Conservation (phyloP, 441 rosid species). For the Aquilaria agallochum region DNA sequence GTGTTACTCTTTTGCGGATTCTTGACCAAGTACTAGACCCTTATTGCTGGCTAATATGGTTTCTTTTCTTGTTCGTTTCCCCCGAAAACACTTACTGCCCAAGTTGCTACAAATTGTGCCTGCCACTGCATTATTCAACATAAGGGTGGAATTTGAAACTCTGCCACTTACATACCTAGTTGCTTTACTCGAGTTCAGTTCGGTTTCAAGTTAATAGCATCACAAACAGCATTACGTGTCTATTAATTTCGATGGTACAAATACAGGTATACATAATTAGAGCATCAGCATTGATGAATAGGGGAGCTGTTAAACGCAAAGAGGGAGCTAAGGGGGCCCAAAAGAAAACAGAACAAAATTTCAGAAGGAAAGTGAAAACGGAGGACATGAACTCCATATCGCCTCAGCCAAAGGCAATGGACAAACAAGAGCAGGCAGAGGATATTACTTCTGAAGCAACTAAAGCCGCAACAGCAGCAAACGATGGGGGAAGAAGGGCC, state of each 20-base stretch:
- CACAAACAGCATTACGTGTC: not conserved
- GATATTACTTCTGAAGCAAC: too few species aligned
- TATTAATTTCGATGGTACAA: not conserved
- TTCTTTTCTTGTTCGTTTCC: too few species aligned
- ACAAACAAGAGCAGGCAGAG: too few species aligned
- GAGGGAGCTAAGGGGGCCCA: conserved; percentile 3
- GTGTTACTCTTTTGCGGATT: not conserved
- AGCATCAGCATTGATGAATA: conserved; percentile 17
- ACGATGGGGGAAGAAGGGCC: too few species aligned
- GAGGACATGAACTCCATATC: too few species aligned
- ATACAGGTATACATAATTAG: conserved; percentile 43
- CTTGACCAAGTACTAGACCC: not conserved
- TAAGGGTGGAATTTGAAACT: too few species aligned
- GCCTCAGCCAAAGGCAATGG: too few species aligned
- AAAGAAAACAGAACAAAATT: not conserved
- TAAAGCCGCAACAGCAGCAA: too few species aligned
- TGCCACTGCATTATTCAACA: too few species aligned
- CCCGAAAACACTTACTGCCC: too few species aligned
- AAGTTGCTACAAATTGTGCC: too few species aligned
- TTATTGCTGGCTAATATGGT: not conserved
- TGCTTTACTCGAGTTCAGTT: not conserved
- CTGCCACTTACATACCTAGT: not conserved
- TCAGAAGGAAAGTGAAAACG: too few species aligned
- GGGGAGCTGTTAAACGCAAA: not conserved
- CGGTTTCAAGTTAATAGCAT: not conserved